phyloP scores from a whole-genome alignment of 176 grass and related monocot genomes.

The Aegilops longissima region DNA sequence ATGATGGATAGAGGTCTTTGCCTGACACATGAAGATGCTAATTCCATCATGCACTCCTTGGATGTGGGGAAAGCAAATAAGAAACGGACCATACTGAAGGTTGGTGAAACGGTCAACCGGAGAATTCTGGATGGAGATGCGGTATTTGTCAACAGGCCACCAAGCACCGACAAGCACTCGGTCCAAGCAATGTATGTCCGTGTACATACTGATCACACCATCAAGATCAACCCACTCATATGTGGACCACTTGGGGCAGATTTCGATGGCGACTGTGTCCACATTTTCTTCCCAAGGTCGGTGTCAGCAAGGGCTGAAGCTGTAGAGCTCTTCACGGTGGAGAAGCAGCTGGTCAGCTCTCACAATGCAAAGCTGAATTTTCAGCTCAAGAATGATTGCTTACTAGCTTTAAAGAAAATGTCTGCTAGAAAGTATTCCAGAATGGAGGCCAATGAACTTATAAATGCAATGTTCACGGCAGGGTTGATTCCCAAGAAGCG shows the following conservation, averaged over 20 bases:
- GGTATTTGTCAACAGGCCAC: constrained; percentile 65
- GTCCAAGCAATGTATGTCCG: constrained; percentile 58
- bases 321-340: constrained; percentile 53
- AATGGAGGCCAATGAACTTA: constrained; percentile 44
- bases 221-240: constrained; percentile 72
- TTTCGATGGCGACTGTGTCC: constrained; percentile 71
- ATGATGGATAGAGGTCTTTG: constrained; percentile 50
- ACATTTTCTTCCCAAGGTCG: constrained; percentile 70
- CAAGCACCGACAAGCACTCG: constrained; percentile 60
- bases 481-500: constrained; percentile 37
- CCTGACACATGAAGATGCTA: constrained; percentile 49
- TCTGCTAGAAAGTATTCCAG: constrained; percentile 24
- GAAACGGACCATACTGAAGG: constrained; percentile 37
- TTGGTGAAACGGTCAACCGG: constrained; percentile 56
- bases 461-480: constrained; percentile 45
- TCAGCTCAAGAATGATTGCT: constrained; percentile 56
- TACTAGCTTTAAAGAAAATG: constrained; percentile 55
- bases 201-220: constrained; percentile 50
- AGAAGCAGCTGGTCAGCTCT: constrained; percentile 60
- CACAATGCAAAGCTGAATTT: constrained; percentile 65
- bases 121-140: constrained; percentile 56
- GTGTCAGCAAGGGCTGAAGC: constrained; percentile 63
- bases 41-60: constrained; percentile 45
- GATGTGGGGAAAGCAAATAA: constrained; percentile 35
- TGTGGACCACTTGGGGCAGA: constrained; percentile 71